Evolutionary conservation across 495 filamentous ascomycete species (phyloP), one percentile per base, ranked within the genome.

Genomic region (Penicillium odoratum): DNA sequence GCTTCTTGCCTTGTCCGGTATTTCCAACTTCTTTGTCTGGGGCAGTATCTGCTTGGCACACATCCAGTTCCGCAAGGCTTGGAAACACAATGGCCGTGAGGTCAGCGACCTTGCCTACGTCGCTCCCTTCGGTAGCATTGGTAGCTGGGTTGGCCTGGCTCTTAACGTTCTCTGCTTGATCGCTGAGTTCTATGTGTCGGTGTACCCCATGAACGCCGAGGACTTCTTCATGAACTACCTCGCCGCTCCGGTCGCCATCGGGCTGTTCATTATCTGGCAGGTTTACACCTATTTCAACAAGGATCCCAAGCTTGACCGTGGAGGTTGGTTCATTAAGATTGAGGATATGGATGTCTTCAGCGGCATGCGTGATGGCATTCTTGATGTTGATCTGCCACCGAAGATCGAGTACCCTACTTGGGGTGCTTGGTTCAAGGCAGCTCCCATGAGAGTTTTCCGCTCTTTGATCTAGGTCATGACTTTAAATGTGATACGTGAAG

Each of bases 21-120:
- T 90, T 18, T 77, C 81, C 29, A 75, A 80, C 68, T 81, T 91
- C 66, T 90, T 91, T 73, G 80, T 83, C 53, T 92, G 85, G 85
- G 86, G 83, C 15, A 85, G 83, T 48, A 87, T 91, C 69, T 87
- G 83, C 70, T 64, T 89, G 13, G 80, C 87, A 3, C 89, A 92
- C 63, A 89, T 93, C 65, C 83, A 88, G 28, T 90, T 91, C 82
- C 84, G 89, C 18, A 67, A 70, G 18, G 88, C 74, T 57, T 83
- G 81, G 82, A 63, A 61, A 30, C 56, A 68, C 69, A 72, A 84
- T 45, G 86, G 85, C 30, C 82, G 80, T 57, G 72, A 72, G n/a
- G 57, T 88, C 0, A 85, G 89, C 30, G 88, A 93, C 68, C 81
- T 94, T 26, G 85, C 88, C 2, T 94, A 85, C 74, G 69, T 77